A percentile compares a stretch with the other conserved stretches of the same genome.
phyloP scores from a whole-genome alignment of 1,139 yeast species.

The Maudiozyma humilis region DNA sequence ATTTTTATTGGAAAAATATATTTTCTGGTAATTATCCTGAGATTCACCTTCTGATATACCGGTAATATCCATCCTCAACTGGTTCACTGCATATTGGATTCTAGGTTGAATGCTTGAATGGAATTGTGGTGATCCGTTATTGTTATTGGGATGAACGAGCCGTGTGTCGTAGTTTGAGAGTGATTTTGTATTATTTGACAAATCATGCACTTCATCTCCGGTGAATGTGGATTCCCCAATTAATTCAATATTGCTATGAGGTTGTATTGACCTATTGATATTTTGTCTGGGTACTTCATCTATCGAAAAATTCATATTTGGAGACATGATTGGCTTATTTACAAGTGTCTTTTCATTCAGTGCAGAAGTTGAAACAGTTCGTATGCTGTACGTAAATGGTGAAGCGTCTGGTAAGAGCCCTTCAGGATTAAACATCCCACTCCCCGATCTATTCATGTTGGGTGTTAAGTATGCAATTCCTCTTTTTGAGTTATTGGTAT shows the following conservation, averaged over 20 bases:
- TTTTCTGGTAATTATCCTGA: not conserved
- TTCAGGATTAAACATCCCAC: not conserved
- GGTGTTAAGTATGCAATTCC: not conserved
- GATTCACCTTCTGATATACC: not conserved
- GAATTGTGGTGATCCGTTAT: constrained; percentile 6
- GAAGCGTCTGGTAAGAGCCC: not conserved
- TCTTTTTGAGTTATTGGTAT: not conserved
- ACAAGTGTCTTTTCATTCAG: constrained; percentile 1
- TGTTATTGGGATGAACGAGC: not conserved
- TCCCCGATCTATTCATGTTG: not conserved
- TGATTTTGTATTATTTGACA: not conserved
- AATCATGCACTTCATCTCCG: not conserved
- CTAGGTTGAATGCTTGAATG: constrained; percentile 12
- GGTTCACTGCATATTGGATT: constrained; percentile 15
- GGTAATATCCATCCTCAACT: not conserved
- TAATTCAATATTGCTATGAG: not conserved
- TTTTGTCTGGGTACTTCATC: not conserved
- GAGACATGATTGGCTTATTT: not conserved
- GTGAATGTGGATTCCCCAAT: not conserved
- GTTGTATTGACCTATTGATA: not conserved
- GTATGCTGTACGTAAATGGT: constrained; percentile 5
- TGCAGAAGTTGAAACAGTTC: constrained; percentile 12
- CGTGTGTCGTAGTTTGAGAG: not conserved
- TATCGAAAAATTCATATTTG: not conserved
- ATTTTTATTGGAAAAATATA: no score